Evolutionary conservation across 108 stramenopile genomes (phyloP).

Genomic region (Skeletonema tropicum): DNA sequence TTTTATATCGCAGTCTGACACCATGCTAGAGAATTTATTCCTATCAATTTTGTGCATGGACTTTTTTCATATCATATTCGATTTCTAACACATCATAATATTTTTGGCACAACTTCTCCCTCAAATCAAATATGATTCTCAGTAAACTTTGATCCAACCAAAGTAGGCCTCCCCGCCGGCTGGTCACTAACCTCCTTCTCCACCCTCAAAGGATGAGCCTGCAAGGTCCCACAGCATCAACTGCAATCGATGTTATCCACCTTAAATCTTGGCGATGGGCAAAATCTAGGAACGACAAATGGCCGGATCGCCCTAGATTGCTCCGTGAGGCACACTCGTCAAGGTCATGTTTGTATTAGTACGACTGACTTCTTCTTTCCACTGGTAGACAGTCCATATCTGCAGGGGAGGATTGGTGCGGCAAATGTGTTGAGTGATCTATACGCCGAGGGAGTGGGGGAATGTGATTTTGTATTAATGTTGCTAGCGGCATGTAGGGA

Average conservation of each 20-base stretch:
- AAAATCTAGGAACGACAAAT: conserved; percentile 73
- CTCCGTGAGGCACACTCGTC: conserved; percentile 66
- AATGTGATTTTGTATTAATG: conserved; percentile 86
- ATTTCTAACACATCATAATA: not conserved
- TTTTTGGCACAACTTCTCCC: no score
- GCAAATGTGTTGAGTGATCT: conserved; percentile 87
- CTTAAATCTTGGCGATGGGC: conserved; percentile 71
- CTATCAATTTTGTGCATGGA: not conserved
- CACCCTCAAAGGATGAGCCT: conserved; percentile 89
- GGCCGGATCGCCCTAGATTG: conserved; percentile 84
- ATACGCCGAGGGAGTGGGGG: conserved; percentile 82
- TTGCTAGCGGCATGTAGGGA: conserved; percentile 77
- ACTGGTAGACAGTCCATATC: conserved; percentile 81
- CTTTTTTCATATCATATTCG: not conserved
- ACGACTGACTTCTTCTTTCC: conserved; percentile 91
- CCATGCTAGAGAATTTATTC: not conserved
- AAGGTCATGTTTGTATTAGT: conserved; percentile 66
- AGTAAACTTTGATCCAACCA: conserved; percentile 79
- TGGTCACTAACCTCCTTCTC: conserved; percentile 81
- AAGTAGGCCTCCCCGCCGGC: conserved; percentile 64
- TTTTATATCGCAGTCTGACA: conserved; percentile 29
- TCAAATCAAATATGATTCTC: not conserved
- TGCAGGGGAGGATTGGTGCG: conserved; percentile 86
- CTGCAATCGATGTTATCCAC: conserved; percentile 75
- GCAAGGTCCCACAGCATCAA: conserved; percentile 84